phyloP scores from a whole-genome alignment of 1,139 yeast genomes.

The Blastobotrys elegans region DNA sequence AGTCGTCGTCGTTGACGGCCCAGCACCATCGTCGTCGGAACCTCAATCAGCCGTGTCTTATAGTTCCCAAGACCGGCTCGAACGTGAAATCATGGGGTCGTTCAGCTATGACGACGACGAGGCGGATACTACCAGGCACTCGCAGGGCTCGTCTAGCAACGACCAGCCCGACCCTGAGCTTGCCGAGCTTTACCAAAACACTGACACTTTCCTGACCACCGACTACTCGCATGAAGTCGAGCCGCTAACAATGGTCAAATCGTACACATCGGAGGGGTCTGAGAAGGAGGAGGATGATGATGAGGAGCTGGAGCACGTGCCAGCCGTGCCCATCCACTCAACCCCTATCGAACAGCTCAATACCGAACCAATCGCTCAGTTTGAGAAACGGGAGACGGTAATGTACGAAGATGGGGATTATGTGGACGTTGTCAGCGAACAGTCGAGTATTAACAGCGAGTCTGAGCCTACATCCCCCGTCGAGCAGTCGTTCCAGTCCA shows the following conservation, averaged over 20 bases:
- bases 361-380: neutral
- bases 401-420: neutral
- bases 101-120: conserved; percentile 13
- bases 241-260: conserved; percentile 23
- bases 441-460: neutral
- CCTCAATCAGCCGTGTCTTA: conserved; percentile 10
- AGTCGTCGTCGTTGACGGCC: neutral
- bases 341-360: neutral
- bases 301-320: conserved; percentile 5
- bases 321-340: neutral
- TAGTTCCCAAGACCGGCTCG: conserved; percentile 21
- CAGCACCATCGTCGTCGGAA: neutral
- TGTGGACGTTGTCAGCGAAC: neutral
- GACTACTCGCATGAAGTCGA: conserved; percentile 21
- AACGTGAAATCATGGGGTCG: conserved; percentile 26
- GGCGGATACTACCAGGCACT: neutral
- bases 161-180: conserved; percentile 26
- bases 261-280: conserved; percentile 10
- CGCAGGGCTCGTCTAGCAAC: neutral
- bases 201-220: conserved; percentile 26
- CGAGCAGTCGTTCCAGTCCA: conserved; percentile 6
- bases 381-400: neutral
- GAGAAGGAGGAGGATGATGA: conserved; percentile 11
- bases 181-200: conserved; percentile 32
- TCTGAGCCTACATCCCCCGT: conserved; percentile 2